Conservation (phyloP, 345 rosid species). For the Psidium friedrichsthalianum region DNA sequence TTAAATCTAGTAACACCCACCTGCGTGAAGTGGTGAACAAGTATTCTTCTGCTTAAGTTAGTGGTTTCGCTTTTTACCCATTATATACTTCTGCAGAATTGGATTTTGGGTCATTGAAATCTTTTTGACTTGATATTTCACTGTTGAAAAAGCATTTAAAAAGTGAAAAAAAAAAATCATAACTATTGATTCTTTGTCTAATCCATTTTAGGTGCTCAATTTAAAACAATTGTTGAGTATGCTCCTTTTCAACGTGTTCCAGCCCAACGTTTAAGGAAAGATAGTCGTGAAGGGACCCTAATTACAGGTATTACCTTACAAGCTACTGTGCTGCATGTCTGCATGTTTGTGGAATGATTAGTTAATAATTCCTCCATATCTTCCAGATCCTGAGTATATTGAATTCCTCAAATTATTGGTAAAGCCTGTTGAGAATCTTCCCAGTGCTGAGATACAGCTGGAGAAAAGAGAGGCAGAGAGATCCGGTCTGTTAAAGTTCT, state of each 20-base stretch:
- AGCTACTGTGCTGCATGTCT: not conserved
- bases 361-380: conserved; percentile 3
- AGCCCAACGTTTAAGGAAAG: conserved; percentile 44
- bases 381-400: conserved; percentile 60
- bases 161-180: not conserved
- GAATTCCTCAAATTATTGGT: conserved; percentile 62
- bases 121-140: not conserved
- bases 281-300: conserved; percentile 70
- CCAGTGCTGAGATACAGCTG: conserved; percentile 67
- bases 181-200: not conserved
- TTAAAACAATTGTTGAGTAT: conserved; percentile 57
- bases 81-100: not conserved
- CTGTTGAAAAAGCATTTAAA: not conserved
- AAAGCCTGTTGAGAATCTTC: conserved; percentile 68
- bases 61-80: not conserved
- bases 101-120: not conserved
- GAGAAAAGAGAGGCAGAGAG: conserved; percentile 64
- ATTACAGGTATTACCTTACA: conserved; percentile 23
- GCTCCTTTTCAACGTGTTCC: conserved; percentile 67
- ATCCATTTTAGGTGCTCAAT: conserved; percentile 42
- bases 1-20: not conserved
- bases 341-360: not conserved
- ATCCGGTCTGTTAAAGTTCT: conserved; percentile 35
- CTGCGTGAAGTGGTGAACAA: not conserved
- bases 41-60: not conserved